Evolutionary conservation across 2,329 filamentous ascomycete genomes (phyloP), one percentile per base, ranked within the genome.

Genomic region (Venturia asperata): DNA sequence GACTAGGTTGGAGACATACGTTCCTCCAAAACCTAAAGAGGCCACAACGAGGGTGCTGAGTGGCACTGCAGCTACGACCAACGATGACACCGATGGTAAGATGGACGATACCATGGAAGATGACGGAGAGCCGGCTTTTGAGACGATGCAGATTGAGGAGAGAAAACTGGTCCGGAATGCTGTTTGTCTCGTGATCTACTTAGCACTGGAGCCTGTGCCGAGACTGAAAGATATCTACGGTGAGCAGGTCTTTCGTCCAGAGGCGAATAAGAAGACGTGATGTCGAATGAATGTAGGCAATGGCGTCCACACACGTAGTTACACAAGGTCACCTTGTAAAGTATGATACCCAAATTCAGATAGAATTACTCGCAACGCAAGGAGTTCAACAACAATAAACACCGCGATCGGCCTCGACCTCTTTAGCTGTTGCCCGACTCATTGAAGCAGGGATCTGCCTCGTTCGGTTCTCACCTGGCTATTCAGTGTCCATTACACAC

Each of bases 161-260:
- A 63, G 55, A 45, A 55, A 61, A 17, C 41, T 37, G 49, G 67
- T 68, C 19, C 47, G 67, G 43, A 55, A 61, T 45, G 61, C 63
- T n/a, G 62, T 63, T n/a, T 60, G 60, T 47, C 21, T 68, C 39
- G 66, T 63, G 11, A 56, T 68, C 6, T 68, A 64, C 27, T 39
- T 68, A 11, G 43, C 67, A 10, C 52, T 30, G 19, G n/a, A 61
- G 19, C 43, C 63, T 17, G 45, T 68, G 21, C 49, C 52, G 43
- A 45, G 63, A 13, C 49, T 68, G 42, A 62, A 62, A 21, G 56
- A 64, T 5, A 21, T 49, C 13, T 66, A 66, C 41, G 61, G 61
- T 5, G 55, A 61, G 21, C 64, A 65, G 41, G 24, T 64, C 2
- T 58, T 58, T 34, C 52, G 30, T 21, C 27, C 52, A 19, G 52